phyloP scores from a whole-genome alignment of 2,329 filamentous ascomycete genomes.

The Apiospora sp. region DNA sequence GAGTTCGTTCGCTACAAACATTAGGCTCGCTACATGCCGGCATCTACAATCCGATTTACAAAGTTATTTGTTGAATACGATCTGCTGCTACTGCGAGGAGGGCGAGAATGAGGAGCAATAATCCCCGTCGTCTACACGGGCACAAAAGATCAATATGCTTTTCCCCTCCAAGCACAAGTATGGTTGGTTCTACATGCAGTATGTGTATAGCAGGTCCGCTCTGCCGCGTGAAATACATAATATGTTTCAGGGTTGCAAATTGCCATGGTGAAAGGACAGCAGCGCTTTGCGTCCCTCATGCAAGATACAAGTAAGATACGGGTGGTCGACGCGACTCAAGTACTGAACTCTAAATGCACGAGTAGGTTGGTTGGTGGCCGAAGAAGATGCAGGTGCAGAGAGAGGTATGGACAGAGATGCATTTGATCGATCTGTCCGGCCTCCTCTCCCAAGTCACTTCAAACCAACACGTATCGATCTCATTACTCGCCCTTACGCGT shows the following conservation, averaged over 20 bases:
- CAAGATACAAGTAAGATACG: conserved; percentile 17
- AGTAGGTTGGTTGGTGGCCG: conserved; percentile 12
- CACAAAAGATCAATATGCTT: background rate
- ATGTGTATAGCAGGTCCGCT: background rate
- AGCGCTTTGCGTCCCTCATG: background rate
- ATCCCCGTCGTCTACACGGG: background rate
- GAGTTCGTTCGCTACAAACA: background rate
- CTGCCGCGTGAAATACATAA: background rate
- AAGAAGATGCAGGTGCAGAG: conserved; percentile 12
- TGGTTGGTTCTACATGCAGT: too few species aligned
- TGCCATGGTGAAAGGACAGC: background rate
- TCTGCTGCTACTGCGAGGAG: background rate
- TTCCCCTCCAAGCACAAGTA: background rate
- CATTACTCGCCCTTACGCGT: background rate
- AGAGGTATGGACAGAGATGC: background rate
- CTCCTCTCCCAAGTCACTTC: background rate
- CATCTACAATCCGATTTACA: background rate
- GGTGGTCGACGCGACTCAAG: conserved; percentile 16
- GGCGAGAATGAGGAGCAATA: background rate
- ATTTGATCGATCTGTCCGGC: background rate
- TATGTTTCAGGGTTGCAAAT: conserved; percentile 21
- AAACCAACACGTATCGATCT: background rate
- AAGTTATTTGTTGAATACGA: background rate
- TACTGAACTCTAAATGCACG: conserved; percentile 7
- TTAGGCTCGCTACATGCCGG: background rate